These are phyloP conservation scores for Myxozyma geophila DNA, from an alignment of 805 yeast genomes.

Conservation along the genomic window DNA sequence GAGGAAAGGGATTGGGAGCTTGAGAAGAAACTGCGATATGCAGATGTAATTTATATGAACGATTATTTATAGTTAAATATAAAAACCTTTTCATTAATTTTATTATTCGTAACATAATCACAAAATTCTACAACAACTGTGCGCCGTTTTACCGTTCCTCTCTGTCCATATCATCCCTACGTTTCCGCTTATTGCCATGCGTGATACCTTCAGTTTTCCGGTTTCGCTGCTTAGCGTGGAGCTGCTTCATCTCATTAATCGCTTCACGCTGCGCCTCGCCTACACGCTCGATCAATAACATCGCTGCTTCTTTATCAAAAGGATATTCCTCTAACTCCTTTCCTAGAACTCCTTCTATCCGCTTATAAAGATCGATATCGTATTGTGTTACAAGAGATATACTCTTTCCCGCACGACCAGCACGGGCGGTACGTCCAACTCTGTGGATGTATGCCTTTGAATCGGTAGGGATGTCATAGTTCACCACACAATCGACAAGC, in stretches of 20 bases:
- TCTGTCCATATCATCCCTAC: conserved; percentile 54
- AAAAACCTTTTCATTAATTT: too few relatives aligned
- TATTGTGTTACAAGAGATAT: conserved; percentile 90
- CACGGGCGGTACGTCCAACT: conserved; percentile 96
- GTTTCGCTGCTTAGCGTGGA: conserved; percentile 55
- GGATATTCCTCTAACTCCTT: conserved; percentile 84
- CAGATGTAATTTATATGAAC: neutral
- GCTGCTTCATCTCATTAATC: conserved; percentile 72
- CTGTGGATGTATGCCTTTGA: conserved; percentile 98
- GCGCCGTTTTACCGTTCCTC: conserved; percentile 44
- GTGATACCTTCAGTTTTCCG: conserved; percentile 34
- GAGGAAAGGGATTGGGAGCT: neutral
- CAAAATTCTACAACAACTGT: too few relatives aligned
- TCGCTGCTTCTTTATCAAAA: conserved; percentile 75
- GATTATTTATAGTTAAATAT: too few relatives aligned
- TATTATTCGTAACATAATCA: too few relatives aligned
- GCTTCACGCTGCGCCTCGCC: conserved; percentile 93
- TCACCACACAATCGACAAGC: conserved; percentile 94
- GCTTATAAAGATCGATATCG: conserved; percentile 82
- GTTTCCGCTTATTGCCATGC: conserved; percentile 46
- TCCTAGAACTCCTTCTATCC: conserved; percentile 86
- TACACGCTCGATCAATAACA: conserved; percentile 80
- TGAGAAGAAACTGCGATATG: neutral
- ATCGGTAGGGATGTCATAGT: conserved; percentile 95
- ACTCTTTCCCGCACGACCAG: conserved; percentile 87